Base-by-base conservation (phyloP, 108 stramenopile genomes). In the Fragilariopsis cylindrus region DNA sequence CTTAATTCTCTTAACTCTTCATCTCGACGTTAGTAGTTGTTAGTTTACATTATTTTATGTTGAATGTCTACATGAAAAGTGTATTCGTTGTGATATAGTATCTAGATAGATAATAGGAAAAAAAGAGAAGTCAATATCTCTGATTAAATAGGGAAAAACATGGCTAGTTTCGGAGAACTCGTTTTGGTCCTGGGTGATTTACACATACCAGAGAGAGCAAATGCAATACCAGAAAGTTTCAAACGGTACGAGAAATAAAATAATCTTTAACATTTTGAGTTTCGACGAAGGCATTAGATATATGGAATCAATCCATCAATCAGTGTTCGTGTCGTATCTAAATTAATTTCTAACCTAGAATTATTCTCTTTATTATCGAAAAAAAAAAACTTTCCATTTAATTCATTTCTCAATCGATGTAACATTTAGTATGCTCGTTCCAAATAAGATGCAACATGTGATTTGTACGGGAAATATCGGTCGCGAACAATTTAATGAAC, bases 401-500 rank as follows among this genome's bases (percentile, higher is more conserved):
- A 13, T 65, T 65, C 64, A 13, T 48, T 16, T 67, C 19, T 40
- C 57, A 58, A n/a, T 15, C 58, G 53, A 42, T 50, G 16, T 40
- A 2, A 15, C 85, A 79, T 72, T 76, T 70, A 85, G 90, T 58
- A 98, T 99, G 98, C 88, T 98, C 5, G 94, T 99, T 12, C 98
- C 99, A 12, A 96, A 96, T 70, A 98, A 98, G 77, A 98, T 98
- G 97, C 95, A 99, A 74, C 98, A 97, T 70, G 96, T 98, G 47
- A 76, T 99, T 48, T 98, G 99, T 79, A 99, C 99, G 7, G 98
- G 99, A 42, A 99, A 99, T 75, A 73, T 98, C 42, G 70, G 88
- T 6, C 70, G 77, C 30, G 93, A 96, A 66, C 93, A 97, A 69
- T 96, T 87, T 72, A 93, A 97, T 16, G 95, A 96, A 78, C 77